A percentile compares a stretch with the other conserved stretches of the same genome.
phyloP scores from a whole-genome alignment of 768 basidiomycete genomes.

The Amanita jacksonii region DNA sequence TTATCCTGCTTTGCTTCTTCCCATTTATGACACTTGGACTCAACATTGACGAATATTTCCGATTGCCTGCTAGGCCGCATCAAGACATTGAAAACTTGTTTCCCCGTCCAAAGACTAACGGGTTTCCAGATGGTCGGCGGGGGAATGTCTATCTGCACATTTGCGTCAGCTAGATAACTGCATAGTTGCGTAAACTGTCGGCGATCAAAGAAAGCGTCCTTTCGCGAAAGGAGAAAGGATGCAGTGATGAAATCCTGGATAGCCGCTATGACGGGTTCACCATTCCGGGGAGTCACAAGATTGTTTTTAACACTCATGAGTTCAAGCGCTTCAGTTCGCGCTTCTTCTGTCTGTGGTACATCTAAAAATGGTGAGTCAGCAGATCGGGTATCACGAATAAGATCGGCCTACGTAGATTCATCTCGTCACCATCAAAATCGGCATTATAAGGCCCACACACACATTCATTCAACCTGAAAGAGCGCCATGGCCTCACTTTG shows the following conservation, averaged over 20 bases:
- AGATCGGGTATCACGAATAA: background rate
- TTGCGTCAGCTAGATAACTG: slow-evolving; percentile 87
- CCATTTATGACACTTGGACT: slow-evolving; percentile 89
- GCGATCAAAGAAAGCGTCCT: slow-evolving; percentile 89
- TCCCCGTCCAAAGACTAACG: slow-evolving; percentile 90
- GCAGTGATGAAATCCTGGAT: slow-evolving; percentile 99
- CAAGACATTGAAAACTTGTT: slow-evolving; percentile 95
- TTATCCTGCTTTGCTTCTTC: slow-evolving; percentile 59
- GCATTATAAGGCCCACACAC: slow-evolving; percentile 99
- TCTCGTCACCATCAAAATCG: slow-evolving; percentile 99
- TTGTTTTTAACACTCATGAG: slow-evolving; percentile 97
- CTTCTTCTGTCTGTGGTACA: slow-evolving; percentile 98
- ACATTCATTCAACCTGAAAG: slow-evolving; percentile 97
- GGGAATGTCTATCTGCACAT: slow-evolving; percentile 89
- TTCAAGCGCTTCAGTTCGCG: slow-evolving; percentile 91
- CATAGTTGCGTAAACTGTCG: slow-evolving; percentile 95
- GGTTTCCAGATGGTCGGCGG: slow-evolving; percentile 95
- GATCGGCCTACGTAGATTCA: slow-evolving; percentile 82
- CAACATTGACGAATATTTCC: slow-evolving; percentile 86
- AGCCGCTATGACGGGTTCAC: slow-evolving; percentile 98
- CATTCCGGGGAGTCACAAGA: slow-evolving; percentile 95
- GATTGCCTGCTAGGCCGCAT: slow-evolving; percentile 88
- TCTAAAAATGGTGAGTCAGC: slow-evolving; percentile 37
- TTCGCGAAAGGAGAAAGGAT: slow-evolving; percentile 87
- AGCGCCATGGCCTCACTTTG: slow-evolving; percentile 94